Evolutionary conservation across 805 yeast species (phyloP).

Genomic region (Yamadazyma sp.): DNA sequence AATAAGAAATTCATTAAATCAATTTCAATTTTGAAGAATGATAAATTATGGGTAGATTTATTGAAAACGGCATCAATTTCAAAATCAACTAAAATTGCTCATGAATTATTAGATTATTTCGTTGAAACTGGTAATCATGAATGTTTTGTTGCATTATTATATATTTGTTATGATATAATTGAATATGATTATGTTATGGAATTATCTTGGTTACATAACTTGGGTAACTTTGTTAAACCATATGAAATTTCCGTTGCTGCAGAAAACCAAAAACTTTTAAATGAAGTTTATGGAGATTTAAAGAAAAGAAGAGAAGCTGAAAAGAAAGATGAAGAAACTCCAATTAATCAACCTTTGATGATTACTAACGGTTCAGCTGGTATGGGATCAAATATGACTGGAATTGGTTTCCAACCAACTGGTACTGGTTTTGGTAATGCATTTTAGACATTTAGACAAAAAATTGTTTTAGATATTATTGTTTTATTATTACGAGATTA

Average conservation of each 20-base stretch:
- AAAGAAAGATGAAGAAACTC: slow-evolving; percentile 40
- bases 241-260: slow-evolving; percentile 80
- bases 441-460: slow-evolving; percentile 3
- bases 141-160: slow-evolving; percentile 86
- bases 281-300: slow-evolving; percentile 66
- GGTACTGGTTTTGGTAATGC: slow-evolving; percentile 68
- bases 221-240: slow-evolving; percentile 86
- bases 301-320: slow-evolving; percentile 65
- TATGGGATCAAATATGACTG: slow-evolving; percentile 32
- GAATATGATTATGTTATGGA: slow-evolving; percentile 83
- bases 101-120: slow-evolving; percentile 84
- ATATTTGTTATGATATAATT: slow-evolving; percentile 77
- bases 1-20: slow-evolving; percentile 93
- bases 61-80: slow-evolving; percentile 89
- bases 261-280: slow-evolving; percentile 69
- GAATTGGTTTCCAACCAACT: slow-evolving; percentile 65
- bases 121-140: slow-evolving; percentile 97
- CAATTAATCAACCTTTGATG: slow-evolving; percentile 70
- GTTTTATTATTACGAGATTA: slow-evolving; percentile 1
- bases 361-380: slow-evolving; percentile 65
- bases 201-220: slow-evolving; percentile 83
- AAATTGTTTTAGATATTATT: too few relatives aligned
- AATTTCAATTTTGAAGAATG: slow-evolving; percentile 81
- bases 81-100: slow-evolving; percentile 74
- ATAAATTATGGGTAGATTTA: slow-evolving; percentile 93